Evolutionary conservation across 2,329 filamentous ascomycete genomes (phyloP).

Genomic region (Cladosporium sp.): DNA sequence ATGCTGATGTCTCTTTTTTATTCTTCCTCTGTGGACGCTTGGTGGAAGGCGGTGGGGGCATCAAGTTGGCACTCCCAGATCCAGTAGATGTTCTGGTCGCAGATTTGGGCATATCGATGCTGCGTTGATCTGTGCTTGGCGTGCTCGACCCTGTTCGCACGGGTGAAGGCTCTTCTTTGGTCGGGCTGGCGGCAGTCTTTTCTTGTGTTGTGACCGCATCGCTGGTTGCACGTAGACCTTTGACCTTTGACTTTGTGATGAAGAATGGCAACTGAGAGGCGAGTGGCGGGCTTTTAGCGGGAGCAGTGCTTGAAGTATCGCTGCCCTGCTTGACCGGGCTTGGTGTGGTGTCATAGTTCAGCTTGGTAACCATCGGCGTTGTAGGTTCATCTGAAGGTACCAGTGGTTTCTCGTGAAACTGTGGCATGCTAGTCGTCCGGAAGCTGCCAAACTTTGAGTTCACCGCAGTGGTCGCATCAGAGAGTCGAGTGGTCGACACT

Average conservation of each 20-base stretch:
- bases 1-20: constrained; percentile 95
- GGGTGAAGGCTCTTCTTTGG: constrained; percentile 57
- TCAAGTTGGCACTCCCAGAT: constrained; percentile 33
- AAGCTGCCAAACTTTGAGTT: constrained; percentile 23
- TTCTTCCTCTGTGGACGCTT: constrained; percentile 37
- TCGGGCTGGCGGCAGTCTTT: constrained; percentile 40
- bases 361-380: constrained; percentile 54
- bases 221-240: constrained; percentile 79
- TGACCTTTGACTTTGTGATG: constrained; percentile 42
- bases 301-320: constrained; percentile 42
- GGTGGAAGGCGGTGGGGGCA: constrained; percentile 24
- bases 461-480: constrained; percentile 21
- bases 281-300: constrained; percentile 27
- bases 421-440: constrained; percentile 26
- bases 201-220: constrained; percentile 60
- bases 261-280: constrained; percentile 25
- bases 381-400: constrained; percentile 37
- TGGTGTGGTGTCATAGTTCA: constrained; percentile 46
- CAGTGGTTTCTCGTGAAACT: constrained; percentile 30
- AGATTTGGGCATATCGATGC: constrained; percentile 32
- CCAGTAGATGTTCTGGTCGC: constrained; percentile 42
- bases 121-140: constrained; percentile 53
- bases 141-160: constrained; percentile 72
- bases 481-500: constrained; percentile 10
- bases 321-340: constrained; percentile 33